Percentiles rank a stretch among this genome's conserved stretches.
phyloP scores from a whole-genome alignment of 2,329 filamentous ascomycete species.

The Claviceps digitariae region DNA sequence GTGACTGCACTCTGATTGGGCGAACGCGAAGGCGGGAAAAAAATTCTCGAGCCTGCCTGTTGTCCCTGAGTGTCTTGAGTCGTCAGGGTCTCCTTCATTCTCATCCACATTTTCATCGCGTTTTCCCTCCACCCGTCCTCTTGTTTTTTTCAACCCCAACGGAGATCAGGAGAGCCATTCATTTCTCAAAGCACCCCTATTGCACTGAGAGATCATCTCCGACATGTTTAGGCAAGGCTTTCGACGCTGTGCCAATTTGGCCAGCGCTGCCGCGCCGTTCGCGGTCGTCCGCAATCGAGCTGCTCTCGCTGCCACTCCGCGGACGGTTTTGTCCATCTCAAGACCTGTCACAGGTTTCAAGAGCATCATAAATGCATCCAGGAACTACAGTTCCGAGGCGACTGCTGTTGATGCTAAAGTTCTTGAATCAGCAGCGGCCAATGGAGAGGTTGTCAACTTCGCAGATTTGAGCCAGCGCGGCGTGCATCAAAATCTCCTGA shows the following conservation, averaged over 20 bases:
- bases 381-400: slow-evolving; percentile 28
- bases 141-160: not conserved
- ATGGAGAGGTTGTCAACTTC: slow-evolving; percentile 26
- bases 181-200: not conserved
- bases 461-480: slow-evolving; percentile 29
- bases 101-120: not conserved
- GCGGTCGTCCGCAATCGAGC: slow-evolving; percentile 17
- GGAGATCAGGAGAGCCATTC: not conserved
- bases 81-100: not conserved
- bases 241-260: slow-evolving; percentile 25
- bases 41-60: slow-evolving; percentile 1
- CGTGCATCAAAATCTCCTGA: slow-evolving; percentile 52
- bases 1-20: not conserved
- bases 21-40: not conserved
- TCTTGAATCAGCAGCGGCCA: slow-evolving; percentile 2
- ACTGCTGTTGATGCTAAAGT: slow-evolving; percentile 12
- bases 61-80: not conserved
- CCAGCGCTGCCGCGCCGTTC: slow-evolving; percentile 17
- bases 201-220: slow-evolving; percentile 1
- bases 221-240: slow-evolving; percentile 25
- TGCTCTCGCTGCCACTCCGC: slow-evolving; percentile 13
- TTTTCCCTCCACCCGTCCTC: not conserved
- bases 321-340: slow-evolving; percentile 9
- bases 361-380: slow-evolving; percentile 12
- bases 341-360: slow-evolving; percentile 10